These are phyloP conservation scores for Amyloporia xantha DNA, from an alignment of 768 basidiomycete genomes.

Conservation along the genomic window DNA sequence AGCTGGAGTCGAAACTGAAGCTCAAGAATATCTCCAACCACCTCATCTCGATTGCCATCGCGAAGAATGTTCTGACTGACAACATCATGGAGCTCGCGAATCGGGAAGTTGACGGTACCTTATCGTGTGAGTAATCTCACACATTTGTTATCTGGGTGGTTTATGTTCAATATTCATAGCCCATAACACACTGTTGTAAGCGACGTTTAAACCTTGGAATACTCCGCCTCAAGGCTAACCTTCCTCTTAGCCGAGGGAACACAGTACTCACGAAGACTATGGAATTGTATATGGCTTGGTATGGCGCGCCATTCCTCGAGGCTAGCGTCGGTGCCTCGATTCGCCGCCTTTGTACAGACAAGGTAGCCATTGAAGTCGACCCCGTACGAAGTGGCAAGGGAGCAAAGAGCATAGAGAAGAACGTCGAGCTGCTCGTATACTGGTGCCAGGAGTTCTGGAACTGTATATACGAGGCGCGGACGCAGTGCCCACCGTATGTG, in stretches of 20 bases:
- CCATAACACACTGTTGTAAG: constrained; percentile 62
- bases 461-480: constrained; percentile 67
- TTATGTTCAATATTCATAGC: constrained; percentile 45
- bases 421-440: constrained; percentile 59
- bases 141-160: too few relatives aligned
- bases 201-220: not conserved
- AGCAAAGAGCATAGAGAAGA: constrained; percentile 56
- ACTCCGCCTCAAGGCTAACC: constrained; percentile 15
- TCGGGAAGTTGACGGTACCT: constrained; percentile 63
- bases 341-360: constrained; percentile 63
- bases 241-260: constrained; percentile 40
- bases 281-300: constrained; percentile 75
- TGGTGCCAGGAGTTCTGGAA: constrained; percentile 84
- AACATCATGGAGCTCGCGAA: constrained; percentile 66
- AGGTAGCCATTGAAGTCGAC: constrained; percentile 78
- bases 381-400: constrained; percentile 59
- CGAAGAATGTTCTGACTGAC: constrained; percentile 55
- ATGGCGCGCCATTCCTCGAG: constrained; percentile 76
- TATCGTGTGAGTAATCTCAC: constrained; percentile 51
- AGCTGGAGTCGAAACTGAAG: constrained; percentile 60
- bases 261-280: constrained; percentile 51
- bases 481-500: constrained; percentile 70
- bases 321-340: constrained; percentile 69
- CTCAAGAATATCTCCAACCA: constrained; percentile 55
- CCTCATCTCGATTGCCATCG: constrained; percentile 63